Conservation (phyloP, 2,329 filamentous ascomycete genomes). For the Penicillium rolfsii region DNA sequence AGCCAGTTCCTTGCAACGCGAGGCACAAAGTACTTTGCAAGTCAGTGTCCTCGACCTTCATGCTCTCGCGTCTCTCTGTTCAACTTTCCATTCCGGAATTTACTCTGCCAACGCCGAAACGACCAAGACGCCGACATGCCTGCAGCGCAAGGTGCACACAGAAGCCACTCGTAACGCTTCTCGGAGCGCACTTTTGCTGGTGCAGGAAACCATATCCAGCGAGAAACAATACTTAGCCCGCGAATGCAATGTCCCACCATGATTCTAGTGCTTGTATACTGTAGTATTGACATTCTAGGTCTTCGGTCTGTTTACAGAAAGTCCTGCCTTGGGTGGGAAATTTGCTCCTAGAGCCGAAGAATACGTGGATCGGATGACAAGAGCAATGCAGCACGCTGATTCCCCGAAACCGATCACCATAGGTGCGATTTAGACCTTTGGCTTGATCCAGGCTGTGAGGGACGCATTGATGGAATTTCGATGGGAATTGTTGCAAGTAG, state of each 20-base stretch:
- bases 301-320: slow-evolving; percentile 25
- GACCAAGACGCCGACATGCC: slow-evolving; percentile 17
- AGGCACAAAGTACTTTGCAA: no score
- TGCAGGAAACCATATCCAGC: slow-evolving; percentile 33
- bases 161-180: slow-evolving; percentile 27
- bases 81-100: no score
- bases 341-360: slow-evolving; percentile 21
- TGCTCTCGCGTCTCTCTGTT: no score
- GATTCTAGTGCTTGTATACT: slow-evolving; percentile 32
- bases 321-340: neutral
- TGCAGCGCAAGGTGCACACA: slow-evolving; percentile 27
- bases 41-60: no score
- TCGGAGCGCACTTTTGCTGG: slow-evolving; percentile 29
- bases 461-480: slow-evolving; percentile 29
- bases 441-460: slow-evolving; percentile 26
- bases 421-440: slow-evolving; percentile 23
- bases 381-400: slow-evolving; percentile 6
- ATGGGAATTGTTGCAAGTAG: slow-evolving; percentile 34
- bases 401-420: slow-evolving; percentile 9
- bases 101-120: no score
- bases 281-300: slow-evolving; percentile 32
- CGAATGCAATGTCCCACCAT: slow-evolving; percentile 30
- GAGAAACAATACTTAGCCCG: slow-evolving; percentile 26
- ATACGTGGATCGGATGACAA: slow-evolving; percentile 27
- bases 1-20: no score